Percentiles rank a stretch among this genome's conserved stretches.
phyloP scores from a whole-genome alignment of 257 asterid species.

The Nicotiana benthamiana region DNA sequence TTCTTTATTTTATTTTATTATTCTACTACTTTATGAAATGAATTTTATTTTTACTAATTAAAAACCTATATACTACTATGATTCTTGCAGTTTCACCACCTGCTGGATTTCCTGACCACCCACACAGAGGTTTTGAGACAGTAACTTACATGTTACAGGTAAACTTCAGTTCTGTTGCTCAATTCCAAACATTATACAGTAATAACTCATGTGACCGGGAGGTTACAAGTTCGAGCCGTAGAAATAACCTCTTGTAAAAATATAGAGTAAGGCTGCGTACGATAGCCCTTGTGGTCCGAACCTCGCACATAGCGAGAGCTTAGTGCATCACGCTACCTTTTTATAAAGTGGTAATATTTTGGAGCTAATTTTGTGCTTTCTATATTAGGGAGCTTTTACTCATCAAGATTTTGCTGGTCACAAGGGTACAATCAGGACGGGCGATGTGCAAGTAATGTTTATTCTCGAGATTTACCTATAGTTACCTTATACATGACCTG shows the following conservation, averaged over 20 bases:
- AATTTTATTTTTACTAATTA: background rate
- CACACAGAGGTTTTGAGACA: slow-evolving; percentile 96
- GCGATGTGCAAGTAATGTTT: slow-evolving; percentile 79
- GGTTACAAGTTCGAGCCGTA: no score
- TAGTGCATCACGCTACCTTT: no score
- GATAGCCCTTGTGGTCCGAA: no score
- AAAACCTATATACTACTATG: background rate
- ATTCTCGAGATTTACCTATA: no score
- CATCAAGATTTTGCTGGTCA: slow-evolving; percentile 95
- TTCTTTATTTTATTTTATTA: background rate
- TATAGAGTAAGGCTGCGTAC: no score
- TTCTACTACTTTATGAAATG: background rate
- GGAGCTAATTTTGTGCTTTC: background rate
- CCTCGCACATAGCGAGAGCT: no score
- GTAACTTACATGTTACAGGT: slow-evolving; percentile 86
- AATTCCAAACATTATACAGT: no score
- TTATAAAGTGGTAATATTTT: no score
- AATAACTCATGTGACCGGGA: no score
- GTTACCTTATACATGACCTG: background rate
- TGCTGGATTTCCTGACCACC: slow-evolving; percentile 97
- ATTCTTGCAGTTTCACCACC: slow-evolving; percentile 64
- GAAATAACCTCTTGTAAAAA: no score
- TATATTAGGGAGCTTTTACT: slow-evolving; percentile 59
- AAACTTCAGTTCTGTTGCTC: background rate
- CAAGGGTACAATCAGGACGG: slow-evolving; percentile 65